Evolutionary conservation across 2,329 filamentous ascomycete genomes (phyloP).

Genomic region (Lachnellula arida): DNA sequence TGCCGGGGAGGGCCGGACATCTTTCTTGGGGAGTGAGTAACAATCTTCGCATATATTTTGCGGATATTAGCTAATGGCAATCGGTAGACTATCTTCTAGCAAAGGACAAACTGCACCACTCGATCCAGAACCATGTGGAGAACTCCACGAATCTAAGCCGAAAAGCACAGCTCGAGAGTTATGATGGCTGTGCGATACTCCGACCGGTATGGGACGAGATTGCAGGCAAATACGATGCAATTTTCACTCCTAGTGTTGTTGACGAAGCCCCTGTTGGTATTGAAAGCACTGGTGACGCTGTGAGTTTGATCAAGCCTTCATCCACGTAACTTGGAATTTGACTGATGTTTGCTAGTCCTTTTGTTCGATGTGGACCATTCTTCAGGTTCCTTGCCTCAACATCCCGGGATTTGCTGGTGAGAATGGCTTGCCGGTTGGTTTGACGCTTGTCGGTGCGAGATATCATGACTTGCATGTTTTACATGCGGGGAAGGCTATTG

Average conservation of each 20-base stretch:
- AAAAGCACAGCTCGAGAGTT: conserved; percentile 46
- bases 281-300: conserved; percentile 49
- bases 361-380: conserved; percentile 30
- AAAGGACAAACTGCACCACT: conserved; percentile 42
- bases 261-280: conserved; percentile 56
- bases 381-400: conserved; percentile 61
- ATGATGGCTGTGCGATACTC: conserved; percentile 49
- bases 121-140: conserved; percentile 47
- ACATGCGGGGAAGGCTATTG: conserved; percentile 38
- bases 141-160: conserved; percentile 41
- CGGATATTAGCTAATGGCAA: background rate
- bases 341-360: conserved; percentile 19
- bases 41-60: background rate
- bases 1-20: conserved; percentile 45
- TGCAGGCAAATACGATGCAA: conserved; percentile 45
- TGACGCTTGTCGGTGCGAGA: conserved; percentile 46
- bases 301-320: conserved; percentile 29
- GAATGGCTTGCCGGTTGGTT: conserved; percentile 54
- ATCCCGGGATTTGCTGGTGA: conserved; percentile 56
- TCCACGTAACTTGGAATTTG: background rate
- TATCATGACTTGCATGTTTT: conserved; percentile 42
- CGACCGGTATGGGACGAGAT: conserved; percentile 52
- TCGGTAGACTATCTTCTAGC: conserved; percentile 45
- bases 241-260: conserved; percentile 53
- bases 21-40: conserved; percentile 40